phyloP scores from a whole-genome alignment of 805 yeast genomes.

The Lachancea cidri region DNA sequence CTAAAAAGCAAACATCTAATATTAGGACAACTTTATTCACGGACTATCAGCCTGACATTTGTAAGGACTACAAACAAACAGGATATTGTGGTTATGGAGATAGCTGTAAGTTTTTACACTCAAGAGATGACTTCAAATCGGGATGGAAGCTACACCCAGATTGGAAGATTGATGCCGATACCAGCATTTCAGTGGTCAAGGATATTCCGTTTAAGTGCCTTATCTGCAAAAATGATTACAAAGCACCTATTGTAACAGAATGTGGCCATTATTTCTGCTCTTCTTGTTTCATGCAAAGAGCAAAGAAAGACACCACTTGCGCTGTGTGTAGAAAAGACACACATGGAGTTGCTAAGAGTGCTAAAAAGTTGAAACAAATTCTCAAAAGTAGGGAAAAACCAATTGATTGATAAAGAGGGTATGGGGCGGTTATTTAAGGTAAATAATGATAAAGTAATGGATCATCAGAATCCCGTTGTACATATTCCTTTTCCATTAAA shows the following conservation, averaged over 20 bases:
- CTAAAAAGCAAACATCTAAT: conserved; percentile 34
- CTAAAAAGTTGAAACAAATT: conserved; percentile 34
- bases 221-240: conserved; percentile 52
- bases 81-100: conserved; percentile 98
- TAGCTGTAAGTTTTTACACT: conserved; percentile 89
- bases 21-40: conserved; percentile 62
- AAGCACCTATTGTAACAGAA: conserved; percentile 49
- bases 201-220: conserved; percentile 57
- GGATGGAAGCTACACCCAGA: conserved; percentile 64
- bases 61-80: conserved; percentile 85
- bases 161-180: conserved; percentile 49
- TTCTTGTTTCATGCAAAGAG: conserved; percentile 48
- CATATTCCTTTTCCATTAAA: conserved; percentile 73
- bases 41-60: conserved; percentile 90
- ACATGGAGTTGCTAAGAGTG: conserved; percentile 53
- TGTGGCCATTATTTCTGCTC: conserved; percentile 67
- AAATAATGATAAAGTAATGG: conserved; percentile 42
- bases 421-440: conserved; percentile 5
- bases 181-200: conserved; percentile 22
- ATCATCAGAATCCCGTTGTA: conserved; percentile 63
- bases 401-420: too few relatives aligned
- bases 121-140: conserved; percentile 76
- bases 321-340: conserved; percentile 56
- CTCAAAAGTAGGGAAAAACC: conserved; percentile 12
- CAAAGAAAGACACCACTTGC: conserved; percentile 43